phyloP scores from a whole-genome alignment of 2,329 filamentous ascomycete species.

The Arthrobotrys musiformis region DNA sequence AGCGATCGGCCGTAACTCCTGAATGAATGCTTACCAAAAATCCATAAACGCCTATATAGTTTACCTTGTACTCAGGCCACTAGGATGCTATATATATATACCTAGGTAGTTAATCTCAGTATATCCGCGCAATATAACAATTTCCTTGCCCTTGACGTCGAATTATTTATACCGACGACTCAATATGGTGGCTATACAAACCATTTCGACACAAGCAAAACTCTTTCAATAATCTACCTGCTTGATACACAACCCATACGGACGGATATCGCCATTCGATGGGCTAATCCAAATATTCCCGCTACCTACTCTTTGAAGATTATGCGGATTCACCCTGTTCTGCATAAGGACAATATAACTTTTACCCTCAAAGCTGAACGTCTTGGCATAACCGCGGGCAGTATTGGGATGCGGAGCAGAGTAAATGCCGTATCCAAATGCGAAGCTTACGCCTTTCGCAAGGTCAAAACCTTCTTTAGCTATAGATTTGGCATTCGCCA shows the following conservation, averaged over 20 bases:
- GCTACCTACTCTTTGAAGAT: constrained; percentile 7
- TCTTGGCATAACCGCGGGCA: constrained; percentile 9
- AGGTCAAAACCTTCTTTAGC: constrained; percentile 15
- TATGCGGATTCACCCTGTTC: constrained; percentile 23
- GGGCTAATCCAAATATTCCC: constrained; percentile 18
- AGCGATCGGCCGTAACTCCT: no score
- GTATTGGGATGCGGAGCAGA: constrained; percentile 6
- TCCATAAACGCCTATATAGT: no score
- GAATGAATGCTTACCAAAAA: no score
- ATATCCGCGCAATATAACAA: no score
- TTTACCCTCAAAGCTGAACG: neutral
- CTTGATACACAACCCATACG: constrained; percentile 31
- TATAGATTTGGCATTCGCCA: constrained; percentile 12
- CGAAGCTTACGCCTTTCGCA: neutral
- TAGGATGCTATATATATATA: no score
- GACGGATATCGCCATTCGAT: constrained; percentile 18
- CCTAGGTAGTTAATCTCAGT: no score
- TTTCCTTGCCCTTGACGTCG: no score
- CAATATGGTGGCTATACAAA: no score
- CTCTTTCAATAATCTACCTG: no score
- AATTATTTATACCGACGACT: no score
- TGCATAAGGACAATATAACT: constrained; percentile 30
- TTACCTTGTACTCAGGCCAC: no score
- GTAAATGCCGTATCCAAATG: constrained; percentile 18
- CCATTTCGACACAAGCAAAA: no score